Evolutionary conservation across 108 stramenopile genomes (phyloP).

Genomic region (Ochromonas danica): DNA sequence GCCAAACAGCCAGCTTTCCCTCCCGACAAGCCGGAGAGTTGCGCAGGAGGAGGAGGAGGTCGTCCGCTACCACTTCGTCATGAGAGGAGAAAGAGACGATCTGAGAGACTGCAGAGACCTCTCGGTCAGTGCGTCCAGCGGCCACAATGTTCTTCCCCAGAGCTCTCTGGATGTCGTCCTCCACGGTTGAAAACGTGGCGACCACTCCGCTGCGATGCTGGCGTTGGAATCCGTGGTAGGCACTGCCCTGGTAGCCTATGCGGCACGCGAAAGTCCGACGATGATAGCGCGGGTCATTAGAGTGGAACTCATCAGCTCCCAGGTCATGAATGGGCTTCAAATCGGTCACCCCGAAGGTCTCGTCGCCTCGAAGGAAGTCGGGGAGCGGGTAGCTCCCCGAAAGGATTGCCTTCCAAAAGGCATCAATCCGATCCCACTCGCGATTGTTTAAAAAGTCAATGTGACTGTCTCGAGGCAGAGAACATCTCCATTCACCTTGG

Average conservation of each 20-base stretch:
- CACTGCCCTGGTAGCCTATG: constrained; percentile 19
- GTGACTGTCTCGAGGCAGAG: constrained; percentile 27
- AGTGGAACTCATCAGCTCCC: neutral
- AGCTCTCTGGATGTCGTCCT: neutral
- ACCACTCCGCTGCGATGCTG: neutral
- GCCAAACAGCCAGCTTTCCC: constrained; percentile 6
- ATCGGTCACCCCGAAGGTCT: constrained; percentile 22
- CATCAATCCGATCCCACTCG: neutral
- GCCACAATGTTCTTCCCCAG: constrained; percentile 2
- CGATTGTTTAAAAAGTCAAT: constrained; percentile 12
- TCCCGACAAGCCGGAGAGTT: neutral
- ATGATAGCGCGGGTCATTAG: neutral
- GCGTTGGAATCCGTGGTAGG: constrained; percentile 2
- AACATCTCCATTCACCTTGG: too few species aligned
- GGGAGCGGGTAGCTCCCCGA: neutral
- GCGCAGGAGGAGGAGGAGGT: neutral
- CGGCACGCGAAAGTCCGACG: neutral
- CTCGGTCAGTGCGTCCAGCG: constrained; percentile 31
- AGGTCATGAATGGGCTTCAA: neutral
- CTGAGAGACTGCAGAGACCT: constrained; percentile 32
- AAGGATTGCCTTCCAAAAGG: constrained; percentile 1
- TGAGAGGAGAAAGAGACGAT: constrained; percentile 5
- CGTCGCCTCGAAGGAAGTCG: neutral
- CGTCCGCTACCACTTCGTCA: neutral
- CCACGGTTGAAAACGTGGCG: too few species aligned